Conservation (phyloP, 2,329 filamentous ascomycete genomes). For the Curvularia spicifera region DNA sequence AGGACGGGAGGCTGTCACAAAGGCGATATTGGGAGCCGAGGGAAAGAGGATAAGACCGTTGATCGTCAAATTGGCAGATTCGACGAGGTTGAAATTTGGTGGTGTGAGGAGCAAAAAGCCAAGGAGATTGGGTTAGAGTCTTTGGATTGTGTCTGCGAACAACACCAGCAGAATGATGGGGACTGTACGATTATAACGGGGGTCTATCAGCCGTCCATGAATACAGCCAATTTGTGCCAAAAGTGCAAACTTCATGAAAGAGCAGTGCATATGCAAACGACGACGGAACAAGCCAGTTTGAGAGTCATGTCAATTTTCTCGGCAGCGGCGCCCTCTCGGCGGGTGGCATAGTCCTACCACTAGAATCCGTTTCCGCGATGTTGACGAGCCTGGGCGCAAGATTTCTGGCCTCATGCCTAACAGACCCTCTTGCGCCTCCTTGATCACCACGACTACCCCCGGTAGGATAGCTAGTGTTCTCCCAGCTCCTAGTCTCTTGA, state of each 20-base stretch:
- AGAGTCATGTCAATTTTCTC: constrained; percentile 44
- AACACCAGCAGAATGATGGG: neutral
- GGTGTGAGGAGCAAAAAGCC: constrained; percentile 85
- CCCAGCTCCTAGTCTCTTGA: constrained; percentile 39
- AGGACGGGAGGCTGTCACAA: constrained; percentile 86
- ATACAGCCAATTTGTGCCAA: neutral
- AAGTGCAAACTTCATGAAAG: constrained; percentile 5
- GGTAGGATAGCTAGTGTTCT: constrained; percentile 39
- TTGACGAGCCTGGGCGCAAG: constrained; percentile 44
- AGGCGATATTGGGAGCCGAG: constrained; percentile 86
- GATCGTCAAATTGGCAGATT: constrained; percentile 81
- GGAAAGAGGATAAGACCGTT: constrained; percentile 75
- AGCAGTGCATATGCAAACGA: constrained; percentile 4
- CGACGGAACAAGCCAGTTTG: constrained; percentile 11
- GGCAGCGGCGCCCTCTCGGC: constrained; percentile 56
- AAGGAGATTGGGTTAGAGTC: constrained; percentile 73
- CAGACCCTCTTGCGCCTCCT: constrained; percentile 44
- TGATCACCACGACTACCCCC: constrained; percentile 42
- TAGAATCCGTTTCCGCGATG: constrained; percentile 52
- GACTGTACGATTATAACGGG: constrained; percentile 3
- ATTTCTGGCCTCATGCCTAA: constrained; percentile 38
- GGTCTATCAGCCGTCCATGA: neutral
- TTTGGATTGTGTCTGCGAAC: neutral
- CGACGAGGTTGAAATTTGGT: constrained; percentile 92
- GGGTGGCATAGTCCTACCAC: constrained; percentile 52